Evolutionary conservation across 208 protist genomes (phyloP).

Genomic region (Leptomonas pyrrhocoris): DNA sequence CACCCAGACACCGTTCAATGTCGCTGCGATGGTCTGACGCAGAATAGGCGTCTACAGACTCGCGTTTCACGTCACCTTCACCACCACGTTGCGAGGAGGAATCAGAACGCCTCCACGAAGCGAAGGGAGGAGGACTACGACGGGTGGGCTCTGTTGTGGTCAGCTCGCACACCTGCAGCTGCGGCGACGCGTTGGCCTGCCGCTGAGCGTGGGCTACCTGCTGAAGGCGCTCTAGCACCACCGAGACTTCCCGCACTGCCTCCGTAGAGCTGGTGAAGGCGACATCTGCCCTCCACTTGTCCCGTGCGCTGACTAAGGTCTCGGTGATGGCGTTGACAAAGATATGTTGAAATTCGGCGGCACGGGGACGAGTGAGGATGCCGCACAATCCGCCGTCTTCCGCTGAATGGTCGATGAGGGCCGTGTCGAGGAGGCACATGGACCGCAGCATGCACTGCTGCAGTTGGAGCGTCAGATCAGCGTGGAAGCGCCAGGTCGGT

Average conservation of each 20-base stretch:
- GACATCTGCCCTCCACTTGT: neutral
- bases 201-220: slow-evolving; percentile 11
- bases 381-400: slow-evolving; percentile 29
- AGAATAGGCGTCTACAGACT: neutral
- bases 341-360: slow-evolving; percentile 23
- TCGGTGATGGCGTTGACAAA: slow-evolving; percentile 25
- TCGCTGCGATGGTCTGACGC: neutral
- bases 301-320: neutral
- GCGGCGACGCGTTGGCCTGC: neutral
- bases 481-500: slow-evolving; percentile 30
- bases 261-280: neutral
- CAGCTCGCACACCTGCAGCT: slow-evolving; percentile 30
- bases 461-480: slow-evolving; percentile 32
- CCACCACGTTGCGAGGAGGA: neutral
- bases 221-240: slow-evolving; percentile 12
- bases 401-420: neutral
- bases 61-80: neutral
- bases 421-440: slow-evolving; percentile 21
- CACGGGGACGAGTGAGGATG: slow-evolving; percentile 26
- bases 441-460: slow-evolving; percentile 38
- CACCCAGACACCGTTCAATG: slow-evolving; percentile 26
- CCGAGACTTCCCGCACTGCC: slow-evolving; percentile 14
- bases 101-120: neutral
- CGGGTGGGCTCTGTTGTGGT: neutral
- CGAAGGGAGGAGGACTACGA: slow-evolving; percentile 26